Percentiles rank a stretch among this genome's conserved stretches.
Evolutionary conservation across 371 early-diverging fungal species (phyloP).

Genomic region (Coemansia sp.): DNA sequence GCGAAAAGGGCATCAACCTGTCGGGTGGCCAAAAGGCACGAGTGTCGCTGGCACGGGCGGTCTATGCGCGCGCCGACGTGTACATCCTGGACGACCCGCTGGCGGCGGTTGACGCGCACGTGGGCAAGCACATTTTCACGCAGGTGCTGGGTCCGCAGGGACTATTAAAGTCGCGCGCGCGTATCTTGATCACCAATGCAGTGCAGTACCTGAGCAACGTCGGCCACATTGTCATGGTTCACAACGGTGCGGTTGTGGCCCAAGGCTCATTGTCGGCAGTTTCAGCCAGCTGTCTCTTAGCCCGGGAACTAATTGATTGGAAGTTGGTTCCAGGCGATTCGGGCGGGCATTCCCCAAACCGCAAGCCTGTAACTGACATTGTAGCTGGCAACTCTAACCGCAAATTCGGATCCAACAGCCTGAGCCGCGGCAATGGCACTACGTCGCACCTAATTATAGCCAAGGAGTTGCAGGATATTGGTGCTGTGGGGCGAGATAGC

Average conservation of each 20-base stretch:
- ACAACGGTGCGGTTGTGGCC: slow-evolving; percentile 73
- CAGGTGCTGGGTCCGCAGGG: slow-evolving; percentile 83
- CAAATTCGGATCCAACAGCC: neutral
- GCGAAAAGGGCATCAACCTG: slow-evolving; percentile 88
- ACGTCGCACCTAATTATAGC: slow-evolving; percentile 54
- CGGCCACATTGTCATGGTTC: slow-evolving; percentile 51
- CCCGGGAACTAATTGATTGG: neutral
- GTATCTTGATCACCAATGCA: slow-evolving; percentile 88
- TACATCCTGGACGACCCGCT: slow-evolving; percentile 79
- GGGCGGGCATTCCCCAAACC: too few species aligned
- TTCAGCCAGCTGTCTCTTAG: neutral
- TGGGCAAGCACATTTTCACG: slow-evolving; percentile 82
- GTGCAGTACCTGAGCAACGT: slow-evolving; percentile 74
- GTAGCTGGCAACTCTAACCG: neutral
- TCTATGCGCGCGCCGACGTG: slow-evolving; percentile 82
- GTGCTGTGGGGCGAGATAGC: slow-evolving; percentile 73
- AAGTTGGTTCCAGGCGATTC: too few species aligned
- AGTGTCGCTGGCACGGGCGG: slow-evolving; percentile 79
- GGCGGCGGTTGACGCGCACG: slow-evolving; percentile 81
- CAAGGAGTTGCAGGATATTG: slow-evolving; percentile 75
- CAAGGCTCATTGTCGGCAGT: slow-evolving; percentile 60
- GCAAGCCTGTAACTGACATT: neutral
- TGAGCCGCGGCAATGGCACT: neutral
- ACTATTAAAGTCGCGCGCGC: slow-evolving; percentile 71
- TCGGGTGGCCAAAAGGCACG: slow-evolving; percentile 84